Evolutionary conservation across 1,139 yeast species (phyloP).

Genomic region (Sugiyamaella xylanicola): DNA sequence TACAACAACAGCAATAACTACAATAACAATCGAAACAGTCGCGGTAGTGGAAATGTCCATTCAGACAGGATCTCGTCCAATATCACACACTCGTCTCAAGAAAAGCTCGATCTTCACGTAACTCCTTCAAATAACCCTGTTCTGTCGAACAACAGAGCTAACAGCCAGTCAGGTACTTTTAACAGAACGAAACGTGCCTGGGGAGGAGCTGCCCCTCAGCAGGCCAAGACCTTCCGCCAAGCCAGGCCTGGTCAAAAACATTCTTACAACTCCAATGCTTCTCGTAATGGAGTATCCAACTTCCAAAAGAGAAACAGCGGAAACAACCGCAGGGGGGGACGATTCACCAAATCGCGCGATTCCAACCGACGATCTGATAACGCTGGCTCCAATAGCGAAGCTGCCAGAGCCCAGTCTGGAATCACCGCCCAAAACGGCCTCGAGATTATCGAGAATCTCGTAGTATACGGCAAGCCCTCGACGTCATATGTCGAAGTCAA

Average conservation of each 20-base stretch:
- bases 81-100: slow-evolving; percentile 16
- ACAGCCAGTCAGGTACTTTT: slow-evolving; percentile 6
- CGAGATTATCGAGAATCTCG: slow-evolving; percentile 4
- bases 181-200: slow-evolving; percentile 10
- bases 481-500: slow-evolving; percentile 13
- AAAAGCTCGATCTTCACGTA: slow-evolving; percentile 30
- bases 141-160: background rate
- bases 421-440: slow-evolving; percentile 16
- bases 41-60: background rate
- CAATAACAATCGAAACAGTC: background rate
- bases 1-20: slow-evolving; percentile 4
- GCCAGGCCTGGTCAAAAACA: slow-evolving; percentile 10
- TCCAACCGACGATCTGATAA: background rate
- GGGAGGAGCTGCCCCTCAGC: slow-evolving; percentile 18
- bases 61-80: slow-evolving; percentile 2
- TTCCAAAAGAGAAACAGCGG: slow-evolving; percentile 10
- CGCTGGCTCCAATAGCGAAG: background rate
- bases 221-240: slow-evolving; percentile 13
- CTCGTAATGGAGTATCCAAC: background rate
- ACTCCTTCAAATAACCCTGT: slow-evolving; percentile 22
- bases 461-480: slow-evolving; percentile 2
- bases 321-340: background rate
- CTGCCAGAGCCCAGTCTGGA: background rate
- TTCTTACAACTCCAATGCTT: background rate
- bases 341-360: background rate